Percentiles rank a stretch among this genome's conserved stretches.
Conservation (phyloP, 305 asterid species). For the Salvia sclarea region DNA sequence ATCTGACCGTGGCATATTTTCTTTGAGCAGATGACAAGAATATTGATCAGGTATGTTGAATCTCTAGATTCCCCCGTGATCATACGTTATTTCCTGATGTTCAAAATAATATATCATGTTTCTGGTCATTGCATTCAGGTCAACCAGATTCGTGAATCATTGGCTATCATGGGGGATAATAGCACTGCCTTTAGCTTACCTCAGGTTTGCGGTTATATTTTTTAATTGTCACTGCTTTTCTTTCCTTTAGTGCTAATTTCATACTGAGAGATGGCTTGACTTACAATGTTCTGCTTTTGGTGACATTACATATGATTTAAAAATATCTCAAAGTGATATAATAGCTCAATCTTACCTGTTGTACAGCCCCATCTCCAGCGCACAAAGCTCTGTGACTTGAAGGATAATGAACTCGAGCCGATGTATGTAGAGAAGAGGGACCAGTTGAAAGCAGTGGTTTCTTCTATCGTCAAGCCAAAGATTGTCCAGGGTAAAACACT, state of each 20-base stretch:
- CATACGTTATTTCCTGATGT: slow-evolving; percentile 24
- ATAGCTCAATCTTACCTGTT: slow-evolving; percentile 30
- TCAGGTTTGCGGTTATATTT: slow-evolving; percentile 55
- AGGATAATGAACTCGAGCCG: slow-evolving; percentile 85
- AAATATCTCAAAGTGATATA: slow-evolving; percentile 20
- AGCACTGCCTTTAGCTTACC: slow-evolving; percentile 99
- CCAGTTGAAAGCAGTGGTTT: slow-evolving; percentile 71
- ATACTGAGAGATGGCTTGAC: too few species aligned
- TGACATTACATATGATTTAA: slow-evolving; percentile 12
- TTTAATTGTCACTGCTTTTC: not conserved
- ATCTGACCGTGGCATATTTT: slow-evolving; percentile 33
- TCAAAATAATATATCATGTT: slow-evolving; percentile 3
- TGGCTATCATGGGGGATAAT: slow-evolving; percentile 95
- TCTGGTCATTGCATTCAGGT: slow-evolving; percentile 53
- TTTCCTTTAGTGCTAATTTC: not conserved
- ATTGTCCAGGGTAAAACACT: slow-evolving; percentile 97
- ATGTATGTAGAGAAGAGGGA: slow-evolving; percentile 79
- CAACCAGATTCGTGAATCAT: slow-evolving; percentile 94
- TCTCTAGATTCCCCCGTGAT: slow-evolving; percentile 28
- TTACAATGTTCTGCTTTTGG: slow-evolving; percentile 12
- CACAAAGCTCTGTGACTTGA: slow-evolving; percentile 95
- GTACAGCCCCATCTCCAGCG: slow-evolving; percentile 96
- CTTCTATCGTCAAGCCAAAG: slow-evolving; percentile 88
- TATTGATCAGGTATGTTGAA: slow-evolving; percentile 68
- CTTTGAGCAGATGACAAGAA: slow-evolving; percentile 77